A percentile compares a stretch with the other conserved stretches of the same genome.
Conservation (phyloP, 805 yeast genomes). For the Myxozyma monticola region DNA sequence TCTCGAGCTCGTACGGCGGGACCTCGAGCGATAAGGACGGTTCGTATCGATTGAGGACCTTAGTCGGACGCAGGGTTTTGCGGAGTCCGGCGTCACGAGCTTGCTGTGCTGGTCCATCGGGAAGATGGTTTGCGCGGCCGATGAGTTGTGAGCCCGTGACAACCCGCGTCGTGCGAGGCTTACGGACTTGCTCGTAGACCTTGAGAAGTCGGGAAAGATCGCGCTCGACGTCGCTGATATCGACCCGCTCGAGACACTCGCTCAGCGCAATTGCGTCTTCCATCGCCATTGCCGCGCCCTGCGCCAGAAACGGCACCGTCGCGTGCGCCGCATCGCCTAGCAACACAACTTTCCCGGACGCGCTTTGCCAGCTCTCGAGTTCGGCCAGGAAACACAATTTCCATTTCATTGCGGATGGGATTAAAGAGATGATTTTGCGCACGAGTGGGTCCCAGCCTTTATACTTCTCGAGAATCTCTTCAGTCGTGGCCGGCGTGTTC, state of each 20-base stretch:
- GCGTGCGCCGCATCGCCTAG: conserved; percentile 44
- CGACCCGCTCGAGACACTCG: conserved; percentile 7
- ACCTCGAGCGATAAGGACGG: conserved; percentile 5
- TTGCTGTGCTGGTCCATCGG: conserved; percentile 12
- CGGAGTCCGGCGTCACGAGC: conserved; percentile 6
- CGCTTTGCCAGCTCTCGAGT: conserved; percentile 36
- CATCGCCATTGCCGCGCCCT: conserved; percentile 21
- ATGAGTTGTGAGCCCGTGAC: conserved; percentile 7
- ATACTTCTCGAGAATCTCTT: conserved; percentile 34
- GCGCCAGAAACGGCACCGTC: conserved; percentile 39
- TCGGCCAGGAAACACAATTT: conserved; percentile 34
- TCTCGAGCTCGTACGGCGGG: conserved; percentile 7
- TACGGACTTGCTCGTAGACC: conserved; percentile 14
- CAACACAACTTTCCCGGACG: conserved; percentile 37
- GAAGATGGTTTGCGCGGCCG: conserved; percentile 10
- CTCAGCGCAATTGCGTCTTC: conserved; percentile 16
- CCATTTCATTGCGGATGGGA: conserved; percentile 36
- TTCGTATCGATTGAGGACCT: neutral
- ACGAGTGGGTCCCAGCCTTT: conserved; percentile 37
- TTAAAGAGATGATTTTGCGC: conserved; percentile 25
- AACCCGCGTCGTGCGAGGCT: conserved; percentile 19
- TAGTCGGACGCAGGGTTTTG: neutral
- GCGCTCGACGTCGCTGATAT: neutral
- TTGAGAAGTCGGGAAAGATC: conserved; percentile 4
- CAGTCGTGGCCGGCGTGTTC: conserved; percentile 21